phyloP scores from a whole-genome alignment of 2,329 filamentous ascomycete genomes.

The Fusarium tanahbumbuense region DNA sequence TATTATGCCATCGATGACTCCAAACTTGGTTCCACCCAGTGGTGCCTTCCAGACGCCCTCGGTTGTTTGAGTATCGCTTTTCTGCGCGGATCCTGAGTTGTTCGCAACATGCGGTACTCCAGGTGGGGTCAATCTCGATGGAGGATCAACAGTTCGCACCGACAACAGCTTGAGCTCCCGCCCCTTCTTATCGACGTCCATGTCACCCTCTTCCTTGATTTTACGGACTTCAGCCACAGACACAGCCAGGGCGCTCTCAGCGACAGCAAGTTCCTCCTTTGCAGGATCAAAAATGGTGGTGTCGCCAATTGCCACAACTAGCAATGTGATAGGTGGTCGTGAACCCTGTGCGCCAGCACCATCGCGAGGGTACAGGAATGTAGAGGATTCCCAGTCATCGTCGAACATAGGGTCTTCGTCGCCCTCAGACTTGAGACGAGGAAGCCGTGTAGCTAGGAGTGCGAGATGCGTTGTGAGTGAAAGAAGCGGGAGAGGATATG shows the following conservation, averaged over 20 bases:
- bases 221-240: constrained; percentile 71
- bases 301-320: constrained; percentile 85
- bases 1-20: constrained; percentile 78
- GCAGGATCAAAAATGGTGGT: constrained; percentile 96
- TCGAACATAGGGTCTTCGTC: constrained; percentile 98
- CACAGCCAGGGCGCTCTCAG: constrained; percentile 87
- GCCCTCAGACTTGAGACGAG: constrained; percentile 84
- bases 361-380: constrained; percentile 76
- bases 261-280: constrained; percentile 91
- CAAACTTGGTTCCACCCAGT: constrained; percentile 83
- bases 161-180: constrained; percentile 70
- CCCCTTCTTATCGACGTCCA: constrained; percentile 56
- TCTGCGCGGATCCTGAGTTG: constrained; percentile 47
- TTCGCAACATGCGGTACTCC: constrained; percentile 75
- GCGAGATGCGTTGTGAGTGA: constrained; percentile 95
- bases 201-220: constrained; percentile 45
- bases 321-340: constrained; percentile 86
- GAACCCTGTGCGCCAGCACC: constrained; percentile 48
- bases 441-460: constrained; percentile 86
- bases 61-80: constrained; percentile 64
- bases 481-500: constrained; percentile 91
- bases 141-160: constrained; percentile 79
- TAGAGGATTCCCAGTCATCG: constrained; percentile 93
- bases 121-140: constrained; percentile 77
- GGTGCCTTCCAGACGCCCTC: constrained; percentile 89